phyloP scores from a whole-genome alignment of 2,329 filamentous ascomycete species.

The Berkeleyomyces basicola region DNA sequence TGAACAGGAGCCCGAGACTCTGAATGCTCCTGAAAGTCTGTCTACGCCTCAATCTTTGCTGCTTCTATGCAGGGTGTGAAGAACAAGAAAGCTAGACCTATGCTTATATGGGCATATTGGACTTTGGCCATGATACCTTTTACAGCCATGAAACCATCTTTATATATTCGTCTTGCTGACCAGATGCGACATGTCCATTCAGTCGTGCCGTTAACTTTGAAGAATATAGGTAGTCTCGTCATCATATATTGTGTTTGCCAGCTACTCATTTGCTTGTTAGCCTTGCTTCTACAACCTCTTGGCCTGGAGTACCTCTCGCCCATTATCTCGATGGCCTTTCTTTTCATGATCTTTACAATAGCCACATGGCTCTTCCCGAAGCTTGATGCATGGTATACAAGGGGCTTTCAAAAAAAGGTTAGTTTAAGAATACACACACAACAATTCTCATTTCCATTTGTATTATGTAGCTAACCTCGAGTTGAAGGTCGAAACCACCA shows the following conservation, averaged over 20 bases:
- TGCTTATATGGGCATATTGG: no score
- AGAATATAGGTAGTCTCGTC: background rate
- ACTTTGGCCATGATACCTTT: no score
- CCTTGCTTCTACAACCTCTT: conserved; percentile 20
- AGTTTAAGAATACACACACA: background rate
- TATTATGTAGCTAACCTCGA: background rate
- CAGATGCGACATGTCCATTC: no score
- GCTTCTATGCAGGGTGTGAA: no score
- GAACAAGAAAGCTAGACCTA: no score
- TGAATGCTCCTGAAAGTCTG: no score
- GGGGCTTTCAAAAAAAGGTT: conserved; percentile 6
- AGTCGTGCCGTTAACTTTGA: background rate
- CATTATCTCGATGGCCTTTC: background rate
- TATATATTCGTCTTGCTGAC: no score
- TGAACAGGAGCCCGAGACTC: no score
- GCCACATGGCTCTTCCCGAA: conserved; percentile 11
- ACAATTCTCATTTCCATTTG: background rate
- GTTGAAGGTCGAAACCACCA: conserved; percentile 34
- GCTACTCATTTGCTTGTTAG: conserved; percentile 30
- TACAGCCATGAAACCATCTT: no score
- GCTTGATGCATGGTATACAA: conserved; percentile 19
- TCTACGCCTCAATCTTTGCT: no score
- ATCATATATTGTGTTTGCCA: conserved; percentile 26
- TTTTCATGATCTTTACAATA: background rate
- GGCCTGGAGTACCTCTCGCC: conserved; percentile 16